Evolutionary conservation across 805 yeast species (phyloP), one percentile per base, ranked within the genome.

Genomic region (Saturnispora ahearnii): DNA sequence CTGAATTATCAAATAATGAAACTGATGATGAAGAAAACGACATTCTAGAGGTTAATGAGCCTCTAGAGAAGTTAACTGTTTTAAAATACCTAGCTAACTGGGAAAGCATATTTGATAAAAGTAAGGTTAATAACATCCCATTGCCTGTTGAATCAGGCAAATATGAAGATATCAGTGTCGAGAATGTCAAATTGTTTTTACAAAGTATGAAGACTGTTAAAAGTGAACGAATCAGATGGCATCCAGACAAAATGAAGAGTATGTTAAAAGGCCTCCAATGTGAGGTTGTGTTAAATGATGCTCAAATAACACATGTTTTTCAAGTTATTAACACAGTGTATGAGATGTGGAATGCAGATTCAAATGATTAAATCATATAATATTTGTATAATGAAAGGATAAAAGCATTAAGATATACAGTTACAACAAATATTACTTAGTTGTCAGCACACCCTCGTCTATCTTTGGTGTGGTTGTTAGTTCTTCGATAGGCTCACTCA

Each of bases 161-260:
- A 2, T 30, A 49, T 3, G 43, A 53, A 2, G 59, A 61, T 10
- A 41, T 64, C 2, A 50, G 41, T 24, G 28, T 40, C 3, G 47
- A 46, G 1, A 48, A 47, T 6, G 48, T 65, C 12, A 13, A 21
- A 4, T 22, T 12, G 1, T 64, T 65, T 44, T 30, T 65, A 4
- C 37, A 38, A 7, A 32, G 52, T 2, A 44, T 45, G 34, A 50
- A 56, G 5, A 53, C 64, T 9, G 51, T 70, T 24, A 78, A 73
- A 51, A 55, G 51, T 29, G 88, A 82, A 56, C 61, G 88, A 49
- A 61, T 82, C 5, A 63, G 77, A 53, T 82, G 88, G 88, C 89
- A 82, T 60, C 89, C 89, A 1, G 89, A 82, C 58, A 75, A 73
- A 57, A 76, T 82, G 81, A 57, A 57, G 3, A 37, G 34, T 52